A percentile compares a stretch with the other conserved stretches of the same genome.
Evolutionary conservation across 1,284 basidiomycete genomes (phyloP).

Genomic region (Pascua sp.): DNA sequence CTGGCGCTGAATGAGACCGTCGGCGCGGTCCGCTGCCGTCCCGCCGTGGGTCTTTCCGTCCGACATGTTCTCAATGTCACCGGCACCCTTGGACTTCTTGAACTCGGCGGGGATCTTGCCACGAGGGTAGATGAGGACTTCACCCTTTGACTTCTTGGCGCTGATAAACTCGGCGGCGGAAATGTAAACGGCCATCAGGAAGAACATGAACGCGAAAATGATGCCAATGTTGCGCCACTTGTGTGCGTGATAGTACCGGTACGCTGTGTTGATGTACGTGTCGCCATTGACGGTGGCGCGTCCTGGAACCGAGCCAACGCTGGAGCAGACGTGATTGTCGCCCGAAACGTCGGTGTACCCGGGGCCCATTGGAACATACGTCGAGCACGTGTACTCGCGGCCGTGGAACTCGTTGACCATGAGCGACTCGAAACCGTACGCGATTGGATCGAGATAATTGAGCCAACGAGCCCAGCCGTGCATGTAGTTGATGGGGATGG

Average conservation of each 20-base stretch:
- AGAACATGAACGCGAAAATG: constrained; percentile 56
- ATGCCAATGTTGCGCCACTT: constrained; percentile 64
- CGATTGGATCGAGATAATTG: constrained; percentile 53
- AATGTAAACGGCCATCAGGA: constrained; percentile 55
- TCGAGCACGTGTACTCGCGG: constrained; percentile 40
- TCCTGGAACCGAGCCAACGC: constrained; percentile 50
- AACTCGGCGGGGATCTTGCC: constrained; percentile 46
- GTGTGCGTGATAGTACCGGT: constrained; percentile 60
- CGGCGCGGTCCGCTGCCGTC: constrained; percentile 32
- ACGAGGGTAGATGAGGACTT: constrained; percentile 53
- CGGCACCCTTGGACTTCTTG: constrained; percentile 26
- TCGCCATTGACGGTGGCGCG: constrained; percentile 50
- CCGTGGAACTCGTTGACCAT: constrained; percentile 55
- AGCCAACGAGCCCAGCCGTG: constrained; percentile 54
- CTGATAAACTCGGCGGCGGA: constrained; percentile 56
- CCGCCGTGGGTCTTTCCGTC: constrained; percentile 34
- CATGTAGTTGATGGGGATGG: constrained; percentile 49
- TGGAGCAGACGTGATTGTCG: constrained; percentile 47
- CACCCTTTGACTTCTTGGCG: constrained; percentile 53
- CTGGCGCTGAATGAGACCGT: constrained; percentile 45
- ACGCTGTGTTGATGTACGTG: constrained; percentile 60
- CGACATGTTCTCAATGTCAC: constrained; percentile 24
- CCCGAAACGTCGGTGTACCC: constrained; percentile 34
- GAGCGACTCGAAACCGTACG: constrained; percentile 49
- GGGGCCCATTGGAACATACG: constrained; percentile 47